These are phyloP conservation scores for Dendrothele bispora DNA, from an alignment of 768 basidiomycete species.

Conservation along the genomic window DNA sequence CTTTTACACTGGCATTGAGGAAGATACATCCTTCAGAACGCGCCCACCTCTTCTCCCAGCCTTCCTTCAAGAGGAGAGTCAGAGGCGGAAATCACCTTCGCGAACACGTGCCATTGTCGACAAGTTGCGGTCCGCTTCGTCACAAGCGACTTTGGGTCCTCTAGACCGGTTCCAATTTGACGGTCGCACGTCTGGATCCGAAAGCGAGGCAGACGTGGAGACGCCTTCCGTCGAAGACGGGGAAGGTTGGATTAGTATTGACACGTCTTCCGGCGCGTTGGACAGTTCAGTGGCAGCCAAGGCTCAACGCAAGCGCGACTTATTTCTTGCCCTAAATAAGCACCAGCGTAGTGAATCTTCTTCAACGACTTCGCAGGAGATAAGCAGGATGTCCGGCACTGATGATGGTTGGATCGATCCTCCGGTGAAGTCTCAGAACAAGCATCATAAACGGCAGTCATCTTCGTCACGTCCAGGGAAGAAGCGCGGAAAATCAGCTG, in stretches of 20 bases:
- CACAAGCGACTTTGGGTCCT: slow-evolving; percentile 6
- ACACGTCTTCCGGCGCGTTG: slow-evolving; percentile 21
- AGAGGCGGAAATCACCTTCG: slow-evolving; percentile 43
- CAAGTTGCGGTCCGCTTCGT: slow-evolving; percentile 41
- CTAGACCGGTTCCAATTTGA: slow-evolving; percentile 8
- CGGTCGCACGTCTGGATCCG: not conserved
- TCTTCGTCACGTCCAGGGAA: not conserved
- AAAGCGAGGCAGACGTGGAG: not conserved
- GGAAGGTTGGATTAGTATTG: slow-evolving; percentile 45
- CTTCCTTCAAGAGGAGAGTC: slow-evolving; percentile 43
- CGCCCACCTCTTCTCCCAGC: slow-evolving; percentile 42
- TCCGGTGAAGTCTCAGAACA: slow-evolving; percentile 14
- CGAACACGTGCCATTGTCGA: slow-evolving; percentile 64
- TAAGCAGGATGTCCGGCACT: slow-evolving; percentile 8
- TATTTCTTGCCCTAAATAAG: slow-evolving; percentile 41
- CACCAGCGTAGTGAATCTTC: slow-evolving; percentile 35
- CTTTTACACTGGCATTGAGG: slow-evolving; percentile 41
- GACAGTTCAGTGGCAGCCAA: slow-evolving; percentile 26
- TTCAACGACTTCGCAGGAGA: slow-evolving; percentile 26
- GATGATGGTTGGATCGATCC: slow-evolving; percentile 43
- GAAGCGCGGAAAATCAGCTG: not conserved
- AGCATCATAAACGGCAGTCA: not conserved
- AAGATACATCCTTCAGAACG: slow-evolving; percentile 27
- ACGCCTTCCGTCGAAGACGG: slow-evolving; percentile 35
- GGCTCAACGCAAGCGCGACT: slow-evolving; percentile 39